Conservation (phyloP, 225 moss, liverwort and hornwort species). For the Neckera pumila region DNA sequence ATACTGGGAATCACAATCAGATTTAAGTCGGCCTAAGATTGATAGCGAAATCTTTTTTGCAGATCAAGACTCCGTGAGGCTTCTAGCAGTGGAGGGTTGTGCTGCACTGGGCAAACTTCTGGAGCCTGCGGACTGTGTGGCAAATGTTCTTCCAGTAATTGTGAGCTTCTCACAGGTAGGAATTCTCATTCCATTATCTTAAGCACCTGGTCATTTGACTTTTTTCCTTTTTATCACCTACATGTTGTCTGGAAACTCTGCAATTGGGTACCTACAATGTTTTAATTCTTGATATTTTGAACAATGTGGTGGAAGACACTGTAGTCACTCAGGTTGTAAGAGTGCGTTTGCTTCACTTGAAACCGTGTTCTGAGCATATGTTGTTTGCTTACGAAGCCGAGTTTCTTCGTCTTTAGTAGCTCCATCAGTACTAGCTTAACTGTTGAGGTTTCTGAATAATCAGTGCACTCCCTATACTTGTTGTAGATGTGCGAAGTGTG, state of each 20-base stretch:
- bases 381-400: not conserved
- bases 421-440: not conserved
- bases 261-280: not conserved
- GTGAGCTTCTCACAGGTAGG: slow-evolving; percentile 89
- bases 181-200: not conserved
- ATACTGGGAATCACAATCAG: not conserved
- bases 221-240: not conserved
- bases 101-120: slow-evolving; percentile 86
- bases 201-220: not conserved
- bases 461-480: not conserved
- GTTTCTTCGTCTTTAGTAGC: not conserved
- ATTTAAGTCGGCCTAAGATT: not conserved
- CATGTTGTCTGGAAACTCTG: not conserved
- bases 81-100: slow-evolving; percentile 93
- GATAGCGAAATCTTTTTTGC: slow-evolving; percentile 6
- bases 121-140: slow-evolving; percentile 79
- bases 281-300: not conserved
- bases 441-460: not conserved
- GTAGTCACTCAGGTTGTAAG: not conserved
- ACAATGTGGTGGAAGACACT: not conserved
- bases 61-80: slow-evolving; percentile 99
- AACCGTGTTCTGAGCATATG: not conserved
- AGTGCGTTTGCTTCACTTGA: not conserved
- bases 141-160: slow-evolving; percentile 87
- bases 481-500: not conserved